These are phyloP conservation scores for Nicotiana attenuata DNA, from an alignment of 257 asterid species.

Conservation along the genomic window DNA sequence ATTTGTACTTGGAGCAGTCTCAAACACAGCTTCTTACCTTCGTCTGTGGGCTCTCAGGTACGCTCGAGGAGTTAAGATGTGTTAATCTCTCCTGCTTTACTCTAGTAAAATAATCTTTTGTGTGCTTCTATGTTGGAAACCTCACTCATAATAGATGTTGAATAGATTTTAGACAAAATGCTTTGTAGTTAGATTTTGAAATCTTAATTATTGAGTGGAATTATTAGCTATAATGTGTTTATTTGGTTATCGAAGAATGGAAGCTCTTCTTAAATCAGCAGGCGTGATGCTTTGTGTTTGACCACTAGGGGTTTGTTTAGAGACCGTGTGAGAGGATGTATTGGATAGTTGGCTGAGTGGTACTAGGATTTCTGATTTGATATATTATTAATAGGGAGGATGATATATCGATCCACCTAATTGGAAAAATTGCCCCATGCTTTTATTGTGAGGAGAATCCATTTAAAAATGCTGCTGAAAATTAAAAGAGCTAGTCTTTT, in stretches of 20 bases:
- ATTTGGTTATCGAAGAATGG: neutral
- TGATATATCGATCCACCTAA: neutral
- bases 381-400: neutral
- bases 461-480: neutral
- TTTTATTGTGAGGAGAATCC: neutral
- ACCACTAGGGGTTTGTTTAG: neutral
- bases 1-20: constrained; percentile 99
- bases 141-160: neutral
- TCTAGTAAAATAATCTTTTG: neutral
- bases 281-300: neutral
- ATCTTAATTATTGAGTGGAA: neutral
- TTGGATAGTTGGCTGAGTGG: neutral
- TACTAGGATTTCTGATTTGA: neutral
- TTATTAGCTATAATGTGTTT: neutral
- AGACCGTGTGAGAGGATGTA: neutral
- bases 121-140: neutral
- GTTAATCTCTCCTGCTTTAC: neutral
- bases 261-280: neutral
- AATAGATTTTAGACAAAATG: neutral
- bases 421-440: neutral
- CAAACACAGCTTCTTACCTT: constrained; percentile 98
- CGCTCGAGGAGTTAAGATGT: constrained; percentile 11
- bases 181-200: neutral
- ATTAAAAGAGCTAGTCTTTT: neutral
- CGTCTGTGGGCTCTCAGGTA: constrained; percentile 99